Base-by-base conservation (phyloP, 2,329 filamentous ascomycete genomes). In the Botryotinia narcissicola region DNA sequence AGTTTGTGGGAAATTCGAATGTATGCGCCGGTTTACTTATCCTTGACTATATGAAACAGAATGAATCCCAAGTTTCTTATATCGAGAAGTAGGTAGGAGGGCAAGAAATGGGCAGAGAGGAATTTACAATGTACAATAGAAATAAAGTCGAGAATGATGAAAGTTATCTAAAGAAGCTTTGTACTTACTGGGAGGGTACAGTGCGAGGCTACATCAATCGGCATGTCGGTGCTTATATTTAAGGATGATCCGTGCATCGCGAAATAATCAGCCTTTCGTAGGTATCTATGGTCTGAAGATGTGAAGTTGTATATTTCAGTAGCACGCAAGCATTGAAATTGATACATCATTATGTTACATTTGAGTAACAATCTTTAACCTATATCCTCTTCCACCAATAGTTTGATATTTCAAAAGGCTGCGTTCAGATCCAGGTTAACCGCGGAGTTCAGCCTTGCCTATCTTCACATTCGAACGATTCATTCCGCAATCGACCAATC, bases 101-200 rank as follows among this genome's bases (percentile, higher is more conserved):
- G 22, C 35, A 32, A 57, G n/a, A 57, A 44, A 54, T 59, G 44
- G 5, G 61, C 54, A 67, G 35, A 51, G 46, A 54, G 22, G 3
- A 32, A 42, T 64, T 66, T 46, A 62, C 44, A 71, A 71, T 46
- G 37, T 70, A 32, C 48, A 54, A 66, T 54, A 46, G 59, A 66
- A 46, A 64, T 48, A 71, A 40, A 29, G 44, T 66, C 46, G 70
- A 72, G 70, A 67, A 72, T 67, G 35, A 67, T 42, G 61, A 72
- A 67, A 72, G 61, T 72, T 72, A 72, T 72, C 60, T 42, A 51
- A 61, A 51, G 69, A 71, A 71, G 60, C 70, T 72, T 72, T 72
- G 70, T 66, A 51, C 48, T 68, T 40, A n/a, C 51, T 60, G 20
- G 68, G 48, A 60, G 42, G 46, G 60, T 46, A 46, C 35, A 71